Conservation (phyloP, 2,329 filamentous ascomycete species). For the Periconia digitata region DNA sequence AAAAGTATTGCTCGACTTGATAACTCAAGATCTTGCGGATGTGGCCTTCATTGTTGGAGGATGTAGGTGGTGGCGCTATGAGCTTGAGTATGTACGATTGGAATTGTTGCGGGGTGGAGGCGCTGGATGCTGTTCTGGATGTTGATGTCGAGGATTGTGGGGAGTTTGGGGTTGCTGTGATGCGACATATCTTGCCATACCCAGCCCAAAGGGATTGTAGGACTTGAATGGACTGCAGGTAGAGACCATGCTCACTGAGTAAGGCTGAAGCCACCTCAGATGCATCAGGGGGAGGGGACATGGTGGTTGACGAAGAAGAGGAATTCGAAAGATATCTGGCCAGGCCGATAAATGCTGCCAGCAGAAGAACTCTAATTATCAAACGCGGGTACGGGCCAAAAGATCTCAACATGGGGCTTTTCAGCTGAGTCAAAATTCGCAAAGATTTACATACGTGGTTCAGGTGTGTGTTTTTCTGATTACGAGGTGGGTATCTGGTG, state of each 20-base stretch:
- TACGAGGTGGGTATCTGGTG: too few relatives aligned
- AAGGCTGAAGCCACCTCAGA: slow-evolving; percentile 28
- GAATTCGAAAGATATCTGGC: neutral
- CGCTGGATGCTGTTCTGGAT: slow-evolving; percentile 14
- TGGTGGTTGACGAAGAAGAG: slow-evolving; percentile 36
- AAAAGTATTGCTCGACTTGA: slow-evolving; percentile 68
- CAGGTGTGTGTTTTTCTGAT: too few relatives aligned
- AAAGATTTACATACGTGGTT: neutral
- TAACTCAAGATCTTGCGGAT: slow-evolving; percentile 68
- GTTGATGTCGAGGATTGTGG: slow-evolving; percentile 11
- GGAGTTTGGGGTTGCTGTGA: slow-evolving; percentile 45
- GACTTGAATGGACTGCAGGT: slow-evolving; percentile 23
- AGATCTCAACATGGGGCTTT: neutral
- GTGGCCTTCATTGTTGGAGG: slow-evolving; percentile 59
- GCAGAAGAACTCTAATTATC: neutral
- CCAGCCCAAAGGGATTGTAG: slow-evolving; percentile 53
- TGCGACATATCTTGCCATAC: slow-evolving; percentile 57
- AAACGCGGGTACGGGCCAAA: neutral
- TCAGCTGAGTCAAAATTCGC: neutral
- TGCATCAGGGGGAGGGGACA: slow-evolving; percentile 32
- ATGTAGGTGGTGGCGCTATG: slow-evolving; percentile 55
- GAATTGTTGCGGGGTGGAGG: slow-evolving; percentile 15
- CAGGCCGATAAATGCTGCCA: neutral
- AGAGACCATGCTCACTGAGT: slow-evolving; percentile 25
- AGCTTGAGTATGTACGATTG: slow-evolving; percentile 60